Percentiles rank a stretch among this genome's conserved stretches.
Evolutionary conservation across 2,329 filamentous ascomycete genomes (phyloP).

Genomic region (Aspergillus fumigatus): DNA sequence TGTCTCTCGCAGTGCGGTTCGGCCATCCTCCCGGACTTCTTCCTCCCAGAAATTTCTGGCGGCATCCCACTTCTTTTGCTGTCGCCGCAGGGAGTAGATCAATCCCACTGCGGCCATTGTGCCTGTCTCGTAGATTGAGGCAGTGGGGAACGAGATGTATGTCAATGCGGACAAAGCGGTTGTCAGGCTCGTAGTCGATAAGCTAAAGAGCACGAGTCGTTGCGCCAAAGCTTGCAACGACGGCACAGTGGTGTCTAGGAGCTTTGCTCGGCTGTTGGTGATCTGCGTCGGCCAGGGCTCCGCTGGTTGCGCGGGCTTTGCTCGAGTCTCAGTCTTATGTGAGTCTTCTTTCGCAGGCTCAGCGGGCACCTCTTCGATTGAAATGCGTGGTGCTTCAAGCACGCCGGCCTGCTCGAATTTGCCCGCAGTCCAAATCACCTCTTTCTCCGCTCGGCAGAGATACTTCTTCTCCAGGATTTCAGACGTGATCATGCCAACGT

Average conservation of each 20-base stretch:
- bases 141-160: slow-evolving; percentile 50
- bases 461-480: slow-evolving; percentile 75
- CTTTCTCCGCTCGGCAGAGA: slow-evolving; percentile 71
- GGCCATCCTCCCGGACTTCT: slow-evolving; percentile 53
- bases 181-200: slow-evolving; percentile 65
- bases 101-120: slow-evolving; percentile 57
- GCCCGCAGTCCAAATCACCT: slow-evolving; percentile 77
- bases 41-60: slow-evolving; percentile 50
- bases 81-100: slow-evolving; percentile 52
- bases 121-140: slow-evolving; percentile 54
- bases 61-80: slow-evolving; percentile 57
- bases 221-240: slow-evolving; percentile 69
- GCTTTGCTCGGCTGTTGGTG: slow-evolving; percentile 61
- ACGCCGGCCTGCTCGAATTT: slow-evolving; percentile 64
- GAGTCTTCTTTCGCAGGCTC: slow-evolving; percentile 13
- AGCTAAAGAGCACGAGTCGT: slow-evolving; percentile 67
- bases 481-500: slow-evolving; percentile 76
- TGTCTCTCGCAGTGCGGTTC: slow-evolving; percentile 50
- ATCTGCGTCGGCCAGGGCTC: slow-evolving; percentile 71
- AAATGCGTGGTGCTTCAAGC: slow-evolving; percentile 24
- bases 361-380: not conserved
- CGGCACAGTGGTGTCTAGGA: slow-evolving; percentile 63
- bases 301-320: not conserved
- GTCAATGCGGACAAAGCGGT: slow-evolving; percentile 53
- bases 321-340: slow-evolving; percentile 5